phyloP scores from a whole-genome alignment of 441 rosid genomes.

The Omphalea diandra region DNA sequence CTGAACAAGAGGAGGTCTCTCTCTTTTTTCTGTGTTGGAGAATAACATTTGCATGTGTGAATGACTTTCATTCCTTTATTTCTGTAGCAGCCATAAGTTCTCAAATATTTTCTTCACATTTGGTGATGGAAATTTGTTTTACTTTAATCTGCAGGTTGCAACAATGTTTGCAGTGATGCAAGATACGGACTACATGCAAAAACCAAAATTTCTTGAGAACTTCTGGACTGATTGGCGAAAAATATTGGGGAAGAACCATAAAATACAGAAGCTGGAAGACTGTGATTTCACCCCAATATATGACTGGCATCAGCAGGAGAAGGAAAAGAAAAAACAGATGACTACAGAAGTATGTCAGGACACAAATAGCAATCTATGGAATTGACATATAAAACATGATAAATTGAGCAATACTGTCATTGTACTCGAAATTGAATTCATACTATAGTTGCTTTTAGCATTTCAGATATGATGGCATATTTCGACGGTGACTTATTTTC shows the following conservation, averaged over 20 bases:
- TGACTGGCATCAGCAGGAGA: constrained; percentile 85
- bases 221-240: constrained; percentile 97
- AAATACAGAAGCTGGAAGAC: constrained; percentile 63
- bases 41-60: constrained; percentile 11
- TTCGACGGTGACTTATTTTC: no score
- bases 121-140: constrained; percentile 4
- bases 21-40: constrained; percentile 14
- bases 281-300: constrained; percentile 93
- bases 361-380: background rate
- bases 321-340: constrained; percentile 97
- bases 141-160: constrained; percentile 81
- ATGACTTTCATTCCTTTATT: constrained; percentile 7
- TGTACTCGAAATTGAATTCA: no score
- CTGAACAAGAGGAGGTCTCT: constrained; percentile 88
- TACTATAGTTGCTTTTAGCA: constrained; percentile 4
- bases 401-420: background rate
- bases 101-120: constrained; percentile 5
- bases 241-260: constrained; percentile 83
- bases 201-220: constrained; percentile 74
- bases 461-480: no score
- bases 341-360: constrained; percentile 71
- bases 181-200: constrained; percentile 90
- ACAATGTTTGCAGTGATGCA: constrained; percentile 98
- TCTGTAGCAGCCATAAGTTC: background rate
- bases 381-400: constrained; percentile 7